Evolutionary conservation across 345 rosid species (phyloP).

Genomic region (Euclidium syriacum): DNA sequence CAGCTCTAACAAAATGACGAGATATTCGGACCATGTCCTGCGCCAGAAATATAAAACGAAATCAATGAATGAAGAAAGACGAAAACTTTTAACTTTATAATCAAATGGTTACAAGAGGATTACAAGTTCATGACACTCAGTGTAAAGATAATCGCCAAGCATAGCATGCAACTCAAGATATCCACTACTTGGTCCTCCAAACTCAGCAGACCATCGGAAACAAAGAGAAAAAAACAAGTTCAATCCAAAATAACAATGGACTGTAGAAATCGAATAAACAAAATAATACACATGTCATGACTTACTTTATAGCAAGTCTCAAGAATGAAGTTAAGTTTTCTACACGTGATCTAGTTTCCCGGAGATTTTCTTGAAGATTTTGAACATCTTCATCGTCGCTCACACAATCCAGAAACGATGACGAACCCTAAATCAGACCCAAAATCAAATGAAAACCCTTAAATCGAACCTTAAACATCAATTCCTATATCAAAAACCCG

Average conservation of each 20-base stretch:
- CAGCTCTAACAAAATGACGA: constrained; percentile 83
- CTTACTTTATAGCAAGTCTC: constrained; percentile 86
- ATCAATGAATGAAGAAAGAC: neutral
- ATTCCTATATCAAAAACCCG: no score
- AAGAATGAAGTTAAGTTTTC: constrained; percentile 79
- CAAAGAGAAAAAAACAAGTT: constrained; percentile 8
- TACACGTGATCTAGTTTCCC: constrained; percentile 77
- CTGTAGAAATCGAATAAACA: neutral
- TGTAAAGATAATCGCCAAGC: constrained; percentile 83
- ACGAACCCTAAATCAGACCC: no score
- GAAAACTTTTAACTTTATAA: neutral
- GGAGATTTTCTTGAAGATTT: constrained; percentile 73
- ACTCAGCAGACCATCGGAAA: constrained; percentile 87
- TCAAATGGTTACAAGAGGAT: neutral
- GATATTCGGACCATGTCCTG: constrained; percentile 92
- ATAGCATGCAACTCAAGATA: constrained; percentile 71
- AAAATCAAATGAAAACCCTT: no score
- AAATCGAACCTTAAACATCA: no score
- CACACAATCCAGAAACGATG: no score
- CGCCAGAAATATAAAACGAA: neutral
- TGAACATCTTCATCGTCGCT: constrained; percentile 68
- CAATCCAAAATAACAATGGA: neutral
- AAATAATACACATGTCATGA: neutral
- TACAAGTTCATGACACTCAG: constrained; percentile 92
- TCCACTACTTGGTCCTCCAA: constrained; percentile 64